Evolutionary conservation across 208 protist genomes (phyloP), one percentile per base, ranked within the genome.

Genomic region (Strigomonas galati): DNA sequence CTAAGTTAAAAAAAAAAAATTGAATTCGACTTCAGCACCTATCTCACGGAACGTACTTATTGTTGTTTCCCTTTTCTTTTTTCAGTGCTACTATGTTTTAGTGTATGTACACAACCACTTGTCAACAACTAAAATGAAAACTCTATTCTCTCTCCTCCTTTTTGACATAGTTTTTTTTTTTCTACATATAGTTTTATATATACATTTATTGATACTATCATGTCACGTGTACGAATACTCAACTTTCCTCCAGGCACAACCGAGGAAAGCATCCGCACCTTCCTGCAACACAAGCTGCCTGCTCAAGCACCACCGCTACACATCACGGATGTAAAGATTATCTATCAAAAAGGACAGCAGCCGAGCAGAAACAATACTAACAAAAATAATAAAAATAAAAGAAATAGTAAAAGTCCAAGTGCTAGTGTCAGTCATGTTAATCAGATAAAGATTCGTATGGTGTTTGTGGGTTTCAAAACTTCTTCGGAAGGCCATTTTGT

Each of bases 391-490:
- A 24, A 10, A 24, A 32, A 58, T 43, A 49, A 62, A 15, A 63
- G 31, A 24, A 67, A 19, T 31, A 27, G 21, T 14, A 68, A 68
- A 19, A n/a, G n/a, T n/a, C n/a, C n/a, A n/a, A n/a, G n/a, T n/a
- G n/a, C n/a, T n/a, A n/a, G n/a, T n/a, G n/a, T n/a, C n/a, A n/a
- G n/a, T n/a, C n/a, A n/a, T n/a, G n/a, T n/a, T 7, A 56, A 56
- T 59, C 2, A 59, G 4, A 59, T 12, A 51, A 92, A 92, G 24
- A 88, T 98, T 43, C 74, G 89, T 23, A 98, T 99, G 84, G 97
- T 86, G n/a, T 99, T 99, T 69, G 76, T 99, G 19, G 98, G 98
- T 12, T 99, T 96, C 81, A 72, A 79, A 17, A 95, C 74, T 17
- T 79, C 85, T 5, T 62, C 91, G 9, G 84, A 89, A 19, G 98